Evolutionary conservation across 805 yeast genomes (phyloP).

Genomic region (Kuraishia molischiana): DNA sequence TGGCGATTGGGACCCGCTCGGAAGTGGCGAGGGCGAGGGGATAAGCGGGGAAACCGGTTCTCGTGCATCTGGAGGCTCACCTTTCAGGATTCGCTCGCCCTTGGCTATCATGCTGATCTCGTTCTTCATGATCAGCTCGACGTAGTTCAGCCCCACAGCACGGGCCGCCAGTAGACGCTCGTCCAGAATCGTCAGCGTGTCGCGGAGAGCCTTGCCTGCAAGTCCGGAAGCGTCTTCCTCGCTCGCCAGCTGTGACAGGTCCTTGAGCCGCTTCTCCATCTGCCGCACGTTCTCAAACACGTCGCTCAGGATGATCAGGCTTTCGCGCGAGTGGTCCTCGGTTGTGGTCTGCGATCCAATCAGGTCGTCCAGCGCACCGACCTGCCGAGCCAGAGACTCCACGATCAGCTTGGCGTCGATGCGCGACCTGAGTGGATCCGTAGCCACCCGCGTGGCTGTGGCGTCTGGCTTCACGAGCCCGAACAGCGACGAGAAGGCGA

Average conservation of each 20-base stretch:
- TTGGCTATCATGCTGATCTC: constrained; percentile 16
- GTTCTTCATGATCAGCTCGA: constrained; percentile 10
- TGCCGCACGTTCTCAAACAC: constrained; percentile 13
- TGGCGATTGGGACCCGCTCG: neutral
- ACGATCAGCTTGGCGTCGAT: constrained; percentile 10
- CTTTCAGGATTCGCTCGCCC: constrained; percentile 12
- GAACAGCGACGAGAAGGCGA: neutral
- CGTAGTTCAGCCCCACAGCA: constrained; percentile 7
- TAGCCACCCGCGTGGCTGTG: neutral
- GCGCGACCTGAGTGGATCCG: neutral
- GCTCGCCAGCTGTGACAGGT: constrained; percentile 10
- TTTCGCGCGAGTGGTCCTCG: constrained; percentile 13
- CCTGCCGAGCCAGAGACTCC: constrained; percentile 13
- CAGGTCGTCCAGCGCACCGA: constrained; percentile 15
- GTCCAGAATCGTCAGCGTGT: constrained; percentile 7
- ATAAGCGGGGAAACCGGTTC: neutral
- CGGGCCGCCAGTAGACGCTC: constrained; percentile 4
- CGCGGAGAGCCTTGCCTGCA: constrained; percentile 6
- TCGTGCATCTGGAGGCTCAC: constrained; percentile 5
- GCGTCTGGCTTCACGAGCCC: neutral
- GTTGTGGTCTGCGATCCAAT: constrained; percentile 8
- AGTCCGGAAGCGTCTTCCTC: neutral
- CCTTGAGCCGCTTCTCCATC: constrained; percentile 13
- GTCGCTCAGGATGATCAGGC: constrained; percentile 14
- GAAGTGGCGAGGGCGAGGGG: neutral